Evolutionary conservation across 139 green algal species (phyloP), one percentile per base, ranked within the genome.

Genomic region (Chlamydomonas urium): DNA sequence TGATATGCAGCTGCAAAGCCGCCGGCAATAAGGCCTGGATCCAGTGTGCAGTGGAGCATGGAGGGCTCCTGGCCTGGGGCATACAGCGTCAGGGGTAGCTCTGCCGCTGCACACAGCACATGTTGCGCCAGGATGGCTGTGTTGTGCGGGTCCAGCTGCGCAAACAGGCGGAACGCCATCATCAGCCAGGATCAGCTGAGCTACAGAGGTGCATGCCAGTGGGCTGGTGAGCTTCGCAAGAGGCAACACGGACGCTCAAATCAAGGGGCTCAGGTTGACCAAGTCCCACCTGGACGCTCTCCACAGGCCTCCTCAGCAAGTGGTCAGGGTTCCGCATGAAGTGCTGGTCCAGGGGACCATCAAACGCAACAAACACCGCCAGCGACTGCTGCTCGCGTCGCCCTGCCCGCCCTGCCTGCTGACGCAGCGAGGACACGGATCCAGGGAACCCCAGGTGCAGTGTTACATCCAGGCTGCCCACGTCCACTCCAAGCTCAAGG

Each of bases 401-500:
- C 23, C 94, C 94, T 3, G 94, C 94, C 2, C 94, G 83, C 10
- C 94, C 94, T 31, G 93, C 88, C 83, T 97, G 92, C 86, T 98
- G 94, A 83, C 89, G 92, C 45, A 99, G 81, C 0, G 85, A 92
- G 31, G 92, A 83, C 32, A 94, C 79, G 32, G 81, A 89, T 47
- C 92, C 72, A n/a, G 60, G 87, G 69, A 91, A 91, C 47, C 90
- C 90, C 8, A 93, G 81, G 77, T 93, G 90, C 56, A 99, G 82
- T 1, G 94, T 99, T n/a, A 87, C 86, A 76, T 98, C 94, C 24
- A 99, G 82, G 6, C 69, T 69, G n/a, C 94, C 94, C 26, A 99
- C 85, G 81, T 99, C 94, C 6, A 99, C 86, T 3, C 94, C 94
- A 66, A 99, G 86, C 78, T 99, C 94, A 38, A 99, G 76, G 0